phyloP scores from a whole-genome alignment of 1,284 basidiomycete species.

The Heimioporus retisporus region DNA sequence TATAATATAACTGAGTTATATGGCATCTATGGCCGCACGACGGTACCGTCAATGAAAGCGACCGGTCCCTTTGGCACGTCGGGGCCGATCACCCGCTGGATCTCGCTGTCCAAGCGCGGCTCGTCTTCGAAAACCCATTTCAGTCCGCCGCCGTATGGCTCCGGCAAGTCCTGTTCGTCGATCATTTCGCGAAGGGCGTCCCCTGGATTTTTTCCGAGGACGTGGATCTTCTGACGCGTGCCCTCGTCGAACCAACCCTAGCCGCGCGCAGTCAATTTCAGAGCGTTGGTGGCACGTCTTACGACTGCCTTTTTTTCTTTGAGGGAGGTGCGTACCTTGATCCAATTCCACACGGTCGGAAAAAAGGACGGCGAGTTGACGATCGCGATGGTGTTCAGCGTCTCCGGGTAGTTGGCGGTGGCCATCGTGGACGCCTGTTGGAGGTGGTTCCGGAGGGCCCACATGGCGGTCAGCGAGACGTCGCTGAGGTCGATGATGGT shows the following conservation, averaged over 20 bases:
- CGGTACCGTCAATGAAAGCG: constrained; percentile 58
- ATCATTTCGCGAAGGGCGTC: constrained; percentile 63
- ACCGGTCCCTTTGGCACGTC: constrained; percentile 63
- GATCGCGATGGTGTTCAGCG: constrained; percentile 69
- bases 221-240: constrained; percentile 77
- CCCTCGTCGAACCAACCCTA: constrained; percentile 82
- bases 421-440: constrained; percentile 79
- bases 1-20: too few species aligned
- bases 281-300: background rate
- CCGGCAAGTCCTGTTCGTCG: constrained; percentile 66
- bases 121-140: constrained; percentile 75
- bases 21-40: constrained; percentile 27
- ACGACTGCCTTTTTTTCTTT: too few species aligned
- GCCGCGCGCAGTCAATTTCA: constrained; percentile 18
- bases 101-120: constrained; percentile 64
- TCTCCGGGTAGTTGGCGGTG: constrained; percentile 85
- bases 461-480: constrained; percentile 72
- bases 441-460: constrained; percentile 74
- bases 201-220: constrained; percentile 68
- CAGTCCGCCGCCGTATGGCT: constrained; percentile 73
- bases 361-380: constrained; percentile 85
- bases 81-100: constrained; percentile 49
- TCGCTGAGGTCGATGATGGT: constrained; percentile 80
- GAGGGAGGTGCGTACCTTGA: constrained; percentile 78
- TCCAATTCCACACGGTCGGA: constrained; percentile 82